Percentiles rank a stretch among this genome's conserved stretches.
Conservation (phyloP, 371 early-diverging fungal species). For the Nematocida parisii region DNA sequence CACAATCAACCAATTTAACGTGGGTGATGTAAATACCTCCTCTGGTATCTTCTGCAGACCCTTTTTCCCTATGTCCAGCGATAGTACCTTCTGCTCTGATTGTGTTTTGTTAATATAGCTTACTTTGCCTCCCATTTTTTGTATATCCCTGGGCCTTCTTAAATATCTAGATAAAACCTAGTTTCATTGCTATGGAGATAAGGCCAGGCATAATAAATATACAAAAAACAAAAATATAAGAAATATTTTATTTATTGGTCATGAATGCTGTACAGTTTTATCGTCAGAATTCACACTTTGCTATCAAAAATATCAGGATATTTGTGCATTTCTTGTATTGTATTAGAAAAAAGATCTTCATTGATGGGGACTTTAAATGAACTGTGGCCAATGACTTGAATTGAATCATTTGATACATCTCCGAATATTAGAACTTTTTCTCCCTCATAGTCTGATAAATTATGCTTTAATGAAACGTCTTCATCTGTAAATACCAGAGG, state of each 20-base stretch:
- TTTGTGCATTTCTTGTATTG: background rate
- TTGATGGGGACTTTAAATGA: conserved; percentile 1
- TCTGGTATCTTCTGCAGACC: conserved; percentile 42
- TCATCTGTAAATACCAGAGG: background rate
- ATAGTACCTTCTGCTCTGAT: conserved; percentile 51
- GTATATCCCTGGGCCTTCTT: background rate
- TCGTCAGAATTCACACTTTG: background rate
- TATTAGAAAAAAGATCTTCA: background rate
- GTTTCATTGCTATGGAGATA: conserved; percentile 49
- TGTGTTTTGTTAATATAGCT: conserved; percentile 56
- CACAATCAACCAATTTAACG: conserved; percentile 69
- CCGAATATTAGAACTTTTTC: conserved; percentile 12
- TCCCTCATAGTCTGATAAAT: conserved; percentile 11
- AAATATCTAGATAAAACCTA: conserved; percentile 41
- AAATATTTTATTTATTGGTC: too few relatives aligned
- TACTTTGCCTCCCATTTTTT: conserved; percentile 53
- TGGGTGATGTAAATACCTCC: conserved; percentile 53
- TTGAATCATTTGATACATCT: too few relatives aligned
- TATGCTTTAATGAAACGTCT: background rate
- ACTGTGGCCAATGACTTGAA: conserved; percentile 17
- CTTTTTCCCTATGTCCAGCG: conserved; percentile 57
- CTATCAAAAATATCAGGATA: conserved; percentile 8
- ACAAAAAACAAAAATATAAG: background rate
- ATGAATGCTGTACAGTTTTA: too few relatives aligned
- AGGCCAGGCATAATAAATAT: conserved; percentile 3